These are phyloP conservation scores for Phytopythium sindhum DNA, from an alignment of 352 stramenopile genomes.

Conservation along the genomic window DNA sequence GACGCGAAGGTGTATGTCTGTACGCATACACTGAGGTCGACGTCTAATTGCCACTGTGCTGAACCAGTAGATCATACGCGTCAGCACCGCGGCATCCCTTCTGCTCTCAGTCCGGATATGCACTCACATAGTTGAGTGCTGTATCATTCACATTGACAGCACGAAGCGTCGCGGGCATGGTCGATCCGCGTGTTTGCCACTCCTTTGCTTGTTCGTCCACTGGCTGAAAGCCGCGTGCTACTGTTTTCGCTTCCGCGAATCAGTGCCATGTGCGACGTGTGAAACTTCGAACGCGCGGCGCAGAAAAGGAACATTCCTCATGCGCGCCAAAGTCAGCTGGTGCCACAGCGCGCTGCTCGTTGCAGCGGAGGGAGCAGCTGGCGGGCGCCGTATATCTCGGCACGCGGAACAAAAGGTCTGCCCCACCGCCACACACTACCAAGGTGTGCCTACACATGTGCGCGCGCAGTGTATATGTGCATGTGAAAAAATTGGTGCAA, in stretches of 20 bases:
- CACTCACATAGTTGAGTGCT: too few species aligned
- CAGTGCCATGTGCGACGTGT: background rate
- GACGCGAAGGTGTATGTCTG: background rate
- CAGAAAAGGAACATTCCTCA: background rate
- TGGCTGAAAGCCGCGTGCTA: background rate
- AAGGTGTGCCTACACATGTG: background rate
- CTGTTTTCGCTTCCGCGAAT: background rate
- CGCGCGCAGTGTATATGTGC: too few species aligned
- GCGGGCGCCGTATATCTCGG: slow-evolving; percentile 2
- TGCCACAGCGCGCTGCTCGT: background rate
- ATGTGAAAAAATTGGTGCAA: background rate
- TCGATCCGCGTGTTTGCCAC: background rate
- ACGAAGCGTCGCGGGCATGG: background rate
- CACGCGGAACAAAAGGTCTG: background rate
- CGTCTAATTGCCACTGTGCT: too few species aligned
- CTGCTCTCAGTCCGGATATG: background rate
- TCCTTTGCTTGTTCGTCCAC: background rate
- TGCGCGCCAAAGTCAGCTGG: background rate
- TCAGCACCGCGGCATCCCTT: background rate
- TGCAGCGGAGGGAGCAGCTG: slow-evolving; percentile 5
- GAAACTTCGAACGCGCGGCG: background rate
- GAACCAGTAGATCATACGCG: too few species aligned
- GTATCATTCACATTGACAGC: too few species aligned
- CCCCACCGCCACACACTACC: slow-evolving; percentile 1
- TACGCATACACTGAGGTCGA: too few species aligned